phyloP scores from a whole-genome alignment of 257 asterid species.

The Forsythia suspensa region DNA sequence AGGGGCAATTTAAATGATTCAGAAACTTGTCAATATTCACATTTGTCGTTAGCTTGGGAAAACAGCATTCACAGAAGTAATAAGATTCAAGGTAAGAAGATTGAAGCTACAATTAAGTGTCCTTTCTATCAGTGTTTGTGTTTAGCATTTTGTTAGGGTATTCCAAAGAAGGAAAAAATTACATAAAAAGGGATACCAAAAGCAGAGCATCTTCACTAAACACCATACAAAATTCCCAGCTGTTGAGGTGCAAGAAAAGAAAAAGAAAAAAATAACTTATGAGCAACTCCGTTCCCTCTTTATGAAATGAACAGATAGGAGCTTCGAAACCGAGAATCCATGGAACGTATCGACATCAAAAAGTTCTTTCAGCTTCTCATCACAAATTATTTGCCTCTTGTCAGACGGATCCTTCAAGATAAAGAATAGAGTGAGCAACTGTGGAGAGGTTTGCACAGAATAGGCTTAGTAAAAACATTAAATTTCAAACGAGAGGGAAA shows the following conservation, averaged over 20 bases:
- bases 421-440: conserved; percentile 20
- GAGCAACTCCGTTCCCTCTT: conserved; percentile 56
- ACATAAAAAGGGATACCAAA: conserved; percentile 18
- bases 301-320: conserved; percentile 59
- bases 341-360: conserved; percentile 67
- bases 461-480: conserved; percentile 2
- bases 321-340: conserved; percentile 68
- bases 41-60: conserved; percentile 24
- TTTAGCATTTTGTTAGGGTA: not conserved
- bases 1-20: conserved; percentile 8
- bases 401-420: conserved; percentile 86
- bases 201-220: conserved; percentile 30
- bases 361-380: conserved; percentile 92
- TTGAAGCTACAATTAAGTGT: conserved; percentile 13
- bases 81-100: conserved; percentile 21
- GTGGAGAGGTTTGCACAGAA: conserved; percentile 6
- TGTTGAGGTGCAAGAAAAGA: conserved; percentile 22
- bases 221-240: conserved; percentile 30
- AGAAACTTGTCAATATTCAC: not conserved
- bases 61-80: conserved; percentile 24
- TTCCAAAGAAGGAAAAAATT: not conserved
- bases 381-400: conserved; percentile 79
- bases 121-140: not conserved
- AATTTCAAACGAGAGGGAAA: conserved; percentile 11
- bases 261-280: conserved; percentile 9